A percentile compares a stretch with the other conserved stretches of the same genome.
These are phyloP conservation scores for Mycena amicta DNA, from an alignment of 768 basidiomycete species.

Conservation along the genomic window DNA sequence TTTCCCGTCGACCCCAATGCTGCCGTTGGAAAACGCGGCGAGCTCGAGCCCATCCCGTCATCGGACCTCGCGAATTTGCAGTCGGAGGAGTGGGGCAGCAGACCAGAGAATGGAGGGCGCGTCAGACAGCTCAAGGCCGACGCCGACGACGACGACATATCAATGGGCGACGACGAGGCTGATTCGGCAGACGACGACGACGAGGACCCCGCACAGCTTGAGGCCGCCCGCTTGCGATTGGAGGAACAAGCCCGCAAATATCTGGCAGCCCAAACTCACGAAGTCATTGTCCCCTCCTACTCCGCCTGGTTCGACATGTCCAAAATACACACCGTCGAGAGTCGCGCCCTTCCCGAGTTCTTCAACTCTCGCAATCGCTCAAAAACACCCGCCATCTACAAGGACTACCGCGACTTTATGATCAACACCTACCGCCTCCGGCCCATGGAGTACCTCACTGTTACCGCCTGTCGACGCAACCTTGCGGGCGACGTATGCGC, in stretches of 20 bases:
- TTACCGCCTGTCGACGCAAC: conserved; percentile 95
- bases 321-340: conserved; percentile 89
- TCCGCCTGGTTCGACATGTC: conserved; percentile 98
- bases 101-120: conserved; percentile 48
- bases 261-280: conserved; percentile 95
- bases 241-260: conserved; percentile 92
- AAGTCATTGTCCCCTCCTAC: conserved; percentile 95
- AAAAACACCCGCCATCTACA: conserved; percentile 97
- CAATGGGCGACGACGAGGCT: conserved; percentile 80
- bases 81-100: conserved; percentile 40
- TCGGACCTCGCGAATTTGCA: conserved; percentile 79
- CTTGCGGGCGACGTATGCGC: conserved; percentile 97
- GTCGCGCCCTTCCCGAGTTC: conserved; percentile 93
- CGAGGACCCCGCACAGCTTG: conserved; percentile 82
- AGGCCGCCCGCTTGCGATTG: conserved; percentile 74
- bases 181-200: conserved; percentile 85
- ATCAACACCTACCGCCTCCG: conserved; percentile 95
- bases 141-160: conserved; percentile 73
- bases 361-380: conserved; percentile 94
- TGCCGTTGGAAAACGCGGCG: conserved; percentile 84
- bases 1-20: conserved; percentile 75
- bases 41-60: conserved; percentile 81
- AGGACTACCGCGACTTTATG: conserved; percentile 99
- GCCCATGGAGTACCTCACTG: conserved; percentile 93
- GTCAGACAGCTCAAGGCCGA: conserved; percentile 45